Conservation (phyloP, 805 yeast genomes). For the Ogataea thermomethanolica region DNA sequence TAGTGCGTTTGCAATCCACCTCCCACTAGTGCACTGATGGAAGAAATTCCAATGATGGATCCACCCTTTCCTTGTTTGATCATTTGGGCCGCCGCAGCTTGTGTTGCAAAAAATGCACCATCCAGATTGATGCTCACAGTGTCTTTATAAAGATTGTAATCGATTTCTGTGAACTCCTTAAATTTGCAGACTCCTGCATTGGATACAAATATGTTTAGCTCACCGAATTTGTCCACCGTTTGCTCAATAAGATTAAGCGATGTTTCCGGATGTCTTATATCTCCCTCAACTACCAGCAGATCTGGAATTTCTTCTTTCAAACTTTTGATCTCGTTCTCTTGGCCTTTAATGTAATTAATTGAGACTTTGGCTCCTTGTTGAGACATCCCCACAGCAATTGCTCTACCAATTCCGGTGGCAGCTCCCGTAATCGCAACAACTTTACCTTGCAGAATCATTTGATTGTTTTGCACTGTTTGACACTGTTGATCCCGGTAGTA, state of each 20-base stretch:
- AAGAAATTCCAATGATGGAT: conserved; percentile 42
- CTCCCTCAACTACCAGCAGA: conserved; percentile 41
- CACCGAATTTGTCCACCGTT: conserved; percentile 38
- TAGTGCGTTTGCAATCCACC: conserved; percentile 45
- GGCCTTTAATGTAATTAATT: conserved; percentile 33
- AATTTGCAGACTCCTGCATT: conserved; percentile 47
- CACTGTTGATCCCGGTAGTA: background rate
- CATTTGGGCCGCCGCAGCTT: conserved; percentile 46
- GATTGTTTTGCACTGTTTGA: background rate
- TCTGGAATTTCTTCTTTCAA: conserved; percentile 28
- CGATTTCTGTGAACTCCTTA: conserved; percentile 39
- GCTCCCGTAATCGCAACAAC: conserved; percentile 44
- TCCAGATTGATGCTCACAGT: conserved; percentile 40
- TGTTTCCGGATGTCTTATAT: conserved; percentile 39
- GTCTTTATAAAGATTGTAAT: conserved; percentile 34
- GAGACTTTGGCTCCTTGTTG: conserved; percentile 41
- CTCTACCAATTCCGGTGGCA: conserved; percentile 44
- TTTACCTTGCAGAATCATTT: conserved; percentile 30
- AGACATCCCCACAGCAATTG: conserved; percentile 41
- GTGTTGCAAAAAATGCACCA: conserved; percentile 44
- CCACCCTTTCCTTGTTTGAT: conserved; percentile 45
- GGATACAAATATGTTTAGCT: conserved; percentile 40
- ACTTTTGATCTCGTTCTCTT: conserved; percentile 22
- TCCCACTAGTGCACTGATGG: conserved; percentile 44
- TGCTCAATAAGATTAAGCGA: conserved; percentile 30